Percentiles rank a stretch among this genome's conserved stretches.
phyloP scores from a whole-genome alignment of 177 flowering plant genomes.

The Vitis hybrid region DNA sequence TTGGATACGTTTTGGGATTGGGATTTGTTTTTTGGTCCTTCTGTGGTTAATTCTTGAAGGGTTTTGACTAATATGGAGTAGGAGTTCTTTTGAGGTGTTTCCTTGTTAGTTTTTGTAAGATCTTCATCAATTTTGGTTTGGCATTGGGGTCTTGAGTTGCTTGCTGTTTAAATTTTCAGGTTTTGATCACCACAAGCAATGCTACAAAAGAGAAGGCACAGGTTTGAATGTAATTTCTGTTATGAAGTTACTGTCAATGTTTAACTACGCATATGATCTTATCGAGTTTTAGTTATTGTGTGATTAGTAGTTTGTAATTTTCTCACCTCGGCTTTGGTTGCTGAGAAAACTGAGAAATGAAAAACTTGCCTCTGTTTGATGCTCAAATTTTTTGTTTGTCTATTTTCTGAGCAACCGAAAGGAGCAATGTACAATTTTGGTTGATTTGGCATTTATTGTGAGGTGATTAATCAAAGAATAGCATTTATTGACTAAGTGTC shows the following conservation, averaged over 20 bases:
- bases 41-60: neutral
- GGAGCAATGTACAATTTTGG: neutral
- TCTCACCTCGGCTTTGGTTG: neutral
- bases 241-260: neutral
- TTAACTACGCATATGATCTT: neutral
- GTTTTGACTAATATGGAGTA: constrained; percentile 1
- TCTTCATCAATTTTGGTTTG: neutral
- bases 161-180: constrained; percentile 37
- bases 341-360: neutral
- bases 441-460: neutral
- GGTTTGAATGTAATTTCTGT: constrained; percentile 32
- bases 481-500: neutral
- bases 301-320: no score
- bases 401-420: no score
- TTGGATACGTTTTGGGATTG: no score
- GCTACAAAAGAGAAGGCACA: constrained; percentile 80
- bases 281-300: neutral
- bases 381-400: no score
- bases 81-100: neutral
- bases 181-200: constrained; percentile 52
- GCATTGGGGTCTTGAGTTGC: constrained; percentile 1
- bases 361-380: neutral
- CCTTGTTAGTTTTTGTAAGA: neutral
- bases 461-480: neutral
- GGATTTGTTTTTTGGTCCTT: neutral